phyloP scores from a whole-genome alignment of 306 rosid species.

The Purshia tridentata region DNA sequence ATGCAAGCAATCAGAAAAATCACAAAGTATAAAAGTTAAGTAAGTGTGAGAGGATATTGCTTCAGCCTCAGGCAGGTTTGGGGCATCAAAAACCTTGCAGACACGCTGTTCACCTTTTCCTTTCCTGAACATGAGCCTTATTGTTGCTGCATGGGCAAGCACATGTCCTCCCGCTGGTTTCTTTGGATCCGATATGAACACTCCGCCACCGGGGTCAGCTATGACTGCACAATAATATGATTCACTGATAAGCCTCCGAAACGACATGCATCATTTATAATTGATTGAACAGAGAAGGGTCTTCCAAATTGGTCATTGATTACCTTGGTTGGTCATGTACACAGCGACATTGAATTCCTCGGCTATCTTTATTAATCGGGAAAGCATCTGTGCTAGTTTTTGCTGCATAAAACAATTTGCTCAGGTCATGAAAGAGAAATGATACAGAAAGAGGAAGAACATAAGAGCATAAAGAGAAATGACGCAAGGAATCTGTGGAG shows the following conservation, averaged over 20 bases:
- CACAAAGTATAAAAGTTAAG: neutral
- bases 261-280: neutral
- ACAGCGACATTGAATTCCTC: slow-evolving; percentile 93
- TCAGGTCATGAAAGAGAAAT: slow-evolving; percentile 27
- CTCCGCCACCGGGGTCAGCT: slow-evolving; percentile 93
- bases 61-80: slow-evolving; percentile 94
- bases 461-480: neutral
- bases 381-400: slow-evolving; percentile 92
- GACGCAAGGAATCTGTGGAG: slow-evolving; percentile 2
- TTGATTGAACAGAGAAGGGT: neutral
- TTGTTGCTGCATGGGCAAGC: slow-evolving; percentile 91
- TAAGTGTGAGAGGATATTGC: slow-evolving; percentile 74
- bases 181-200: slow-evolving; percentile 90
- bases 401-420: slow-evolving; percentile 55
- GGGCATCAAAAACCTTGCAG: slow-evolving; percentile 94
- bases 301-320: neutral
- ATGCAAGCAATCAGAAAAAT: neutral
- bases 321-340: slow-evolving; percentile 97
- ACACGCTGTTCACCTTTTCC: slow-evolving; percentile 97
- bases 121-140: slow-evolving; percentile 89
- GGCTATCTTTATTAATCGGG: slow-evolving; percentile 83
- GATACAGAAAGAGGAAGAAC: neutral
- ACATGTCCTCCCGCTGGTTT: slow-evolving; percentile 98
- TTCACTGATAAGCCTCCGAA: slow-evolving; percentile 7
- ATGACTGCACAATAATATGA: slow-evolving; percentile 60